phyloP scores from a whole-genome alignment of 192 early-diverging fungal genomes.

The Ramicandelaber brevisporus region DNA sequence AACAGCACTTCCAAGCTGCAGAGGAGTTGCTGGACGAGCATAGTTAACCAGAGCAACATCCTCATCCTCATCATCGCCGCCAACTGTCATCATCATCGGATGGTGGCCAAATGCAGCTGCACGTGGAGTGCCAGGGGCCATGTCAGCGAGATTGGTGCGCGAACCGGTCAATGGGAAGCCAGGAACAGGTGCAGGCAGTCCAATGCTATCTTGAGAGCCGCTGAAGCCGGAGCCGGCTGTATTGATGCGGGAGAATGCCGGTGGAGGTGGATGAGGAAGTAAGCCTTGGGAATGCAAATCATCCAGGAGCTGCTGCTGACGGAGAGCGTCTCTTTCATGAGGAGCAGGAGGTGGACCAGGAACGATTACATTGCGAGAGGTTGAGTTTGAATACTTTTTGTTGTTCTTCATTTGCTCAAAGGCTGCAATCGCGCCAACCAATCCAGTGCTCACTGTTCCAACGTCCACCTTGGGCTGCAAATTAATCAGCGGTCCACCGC shows the following conservation, averaged over 20 bases:
- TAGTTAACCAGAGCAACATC: slow-evolving; percentile 15
- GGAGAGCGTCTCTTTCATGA: slow-evolving; percentile 21
- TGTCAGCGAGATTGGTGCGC: slow-evolving; percentile 15
- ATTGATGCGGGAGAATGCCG: slow-evolving; percentile 10
- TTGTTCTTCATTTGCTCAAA: slow-evolving; percentile 22
- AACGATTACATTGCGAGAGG: no score
- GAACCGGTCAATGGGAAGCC: slow-evolving; percentile 14
- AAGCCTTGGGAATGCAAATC: slow-evolving; percentile 6
- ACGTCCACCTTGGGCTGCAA: slow-evolving; percentile 19
- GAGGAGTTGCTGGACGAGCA: no score
- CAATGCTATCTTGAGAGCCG: slow-evolving; percentile 17
- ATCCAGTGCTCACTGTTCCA: slow-evolving; percentile 14
- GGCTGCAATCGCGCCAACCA: slow-evolving; percentile 22
- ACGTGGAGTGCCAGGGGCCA: slow-evolving; percentile 9
- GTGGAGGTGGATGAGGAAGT: slow-evolving; percentile 5
- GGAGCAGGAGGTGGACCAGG: no score
- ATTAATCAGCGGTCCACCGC: slow-evolving; percentile 18
- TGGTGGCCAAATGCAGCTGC: slow-evolving; percentile 10
- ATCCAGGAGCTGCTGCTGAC: slow-evolving; percentile 17
- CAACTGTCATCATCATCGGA: slow-evolving; percentile 2
- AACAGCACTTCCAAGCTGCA: no score
- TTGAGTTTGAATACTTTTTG: slow-evolving; percentile 23
- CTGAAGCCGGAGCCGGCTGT: slow-evolving; percentile 13
- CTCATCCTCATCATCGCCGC: slow-evolving; percentile 7
- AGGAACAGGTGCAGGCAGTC: slow-evolving; percentile 14